These are phyloP conservation scores for Mortierella antarctica DNA, from an alignment of 192 early-diverging fungal genomes.

Conservation along the genomic window DNA sequence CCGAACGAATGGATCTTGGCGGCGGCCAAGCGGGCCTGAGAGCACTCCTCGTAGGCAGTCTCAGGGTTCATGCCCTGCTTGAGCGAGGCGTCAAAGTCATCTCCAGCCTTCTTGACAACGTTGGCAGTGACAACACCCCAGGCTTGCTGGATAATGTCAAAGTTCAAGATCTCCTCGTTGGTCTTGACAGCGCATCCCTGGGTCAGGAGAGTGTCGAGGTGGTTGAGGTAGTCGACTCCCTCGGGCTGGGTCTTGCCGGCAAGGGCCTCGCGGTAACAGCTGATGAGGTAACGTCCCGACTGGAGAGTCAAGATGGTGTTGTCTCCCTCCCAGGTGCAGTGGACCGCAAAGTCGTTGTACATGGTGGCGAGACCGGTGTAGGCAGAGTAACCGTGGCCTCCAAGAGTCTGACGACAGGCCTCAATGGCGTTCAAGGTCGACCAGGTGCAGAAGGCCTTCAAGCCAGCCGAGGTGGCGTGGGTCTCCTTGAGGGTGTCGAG, in stretches of 20 bases:
- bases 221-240: slow-evolving; percentile 82
- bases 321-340: slow-evolving; percentile 92
- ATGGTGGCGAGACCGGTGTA: slow-evolving; percentile 90
- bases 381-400: slow-evolving; percentile 93
- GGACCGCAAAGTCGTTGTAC: slow-evolving; percentile 91
- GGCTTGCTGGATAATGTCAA: slow-evolving; percentile 77
- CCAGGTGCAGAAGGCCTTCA: slow-evolving; percentile 96
- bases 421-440: slow-evolving; percentile 90
- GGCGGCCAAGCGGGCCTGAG: slow-evolving; percentile 84
- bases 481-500: slow-evolving; percentile 90
- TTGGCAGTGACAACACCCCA: slow-evolving; percentile 87
- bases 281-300: slow-evolving; percentile 86
- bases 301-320: slow-evolving; percentile 94
- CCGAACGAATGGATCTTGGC: slow-evolving; percentile 89
- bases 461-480: slow-evolving; percentile 89
- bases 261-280: slow-evolving; percentile 72
- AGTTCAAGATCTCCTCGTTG: slow-evolving; percentile 60
- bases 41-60: slow-evolving; percentile 88
- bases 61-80: slow-evolving; percentile 78
- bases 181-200: slow-evolving; percentile 63
- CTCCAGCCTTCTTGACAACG: slow-evolving; percentile 83
- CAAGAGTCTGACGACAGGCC: slow-evolving; percentile 89
- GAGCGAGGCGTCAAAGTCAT: slow-evolving; percentile 77
- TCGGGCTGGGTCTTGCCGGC: slow-evolving; percentile 82
- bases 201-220: slow-evolving; percentile 59